Conservation (phyloP, 2,329 filamentous ascomycete species). For the Cordyceps cicadae region DNA sequence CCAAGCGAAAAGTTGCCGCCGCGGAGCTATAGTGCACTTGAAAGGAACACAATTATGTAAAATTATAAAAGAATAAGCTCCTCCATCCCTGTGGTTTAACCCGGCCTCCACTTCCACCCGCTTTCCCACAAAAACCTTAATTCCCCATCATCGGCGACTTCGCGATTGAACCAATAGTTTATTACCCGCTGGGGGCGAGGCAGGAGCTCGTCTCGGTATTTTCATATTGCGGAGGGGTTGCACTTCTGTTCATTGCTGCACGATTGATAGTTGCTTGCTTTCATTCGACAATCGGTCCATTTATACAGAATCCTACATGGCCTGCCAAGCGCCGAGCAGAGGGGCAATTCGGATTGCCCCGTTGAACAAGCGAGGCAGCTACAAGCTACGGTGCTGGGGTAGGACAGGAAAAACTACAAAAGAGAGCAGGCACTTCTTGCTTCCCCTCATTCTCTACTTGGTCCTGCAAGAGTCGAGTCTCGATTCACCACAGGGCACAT, state of each 20-base stretch:
- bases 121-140: neutral
- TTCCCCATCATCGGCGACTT: neutral
- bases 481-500: neutral
- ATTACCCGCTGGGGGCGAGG: neutral
- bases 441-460: neutral
- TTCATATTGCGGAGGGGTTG: neutral
- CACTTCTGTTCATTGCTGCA: neutral
- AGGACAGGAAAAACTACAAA: neutral
- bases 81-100: neutral
- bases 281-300: neutral
- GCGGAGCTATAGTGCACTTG: too few species aligned
- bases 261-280: neutral
- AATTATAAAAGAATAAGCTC: neutral
- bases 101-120: neutral
- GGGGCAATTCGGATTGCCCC: neutral
- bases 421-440: neutral
- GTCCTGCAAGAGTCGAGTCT: neutral
- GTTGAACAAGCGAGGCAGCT: neutral
- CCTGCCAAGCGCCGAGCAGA: neutral
- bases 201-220: neutral
- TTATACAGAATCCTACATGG: neutral
- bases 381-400: neutral
- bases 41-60: neutral
- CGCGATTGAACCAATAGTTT: neutral
- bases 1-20: too few species aligned